These are phyloP conservation scores for Claviceps spartinae DNA, from an alignment of 2,329 filamentous ascomycete genomes.

Conservation along the genomic window DNA sequence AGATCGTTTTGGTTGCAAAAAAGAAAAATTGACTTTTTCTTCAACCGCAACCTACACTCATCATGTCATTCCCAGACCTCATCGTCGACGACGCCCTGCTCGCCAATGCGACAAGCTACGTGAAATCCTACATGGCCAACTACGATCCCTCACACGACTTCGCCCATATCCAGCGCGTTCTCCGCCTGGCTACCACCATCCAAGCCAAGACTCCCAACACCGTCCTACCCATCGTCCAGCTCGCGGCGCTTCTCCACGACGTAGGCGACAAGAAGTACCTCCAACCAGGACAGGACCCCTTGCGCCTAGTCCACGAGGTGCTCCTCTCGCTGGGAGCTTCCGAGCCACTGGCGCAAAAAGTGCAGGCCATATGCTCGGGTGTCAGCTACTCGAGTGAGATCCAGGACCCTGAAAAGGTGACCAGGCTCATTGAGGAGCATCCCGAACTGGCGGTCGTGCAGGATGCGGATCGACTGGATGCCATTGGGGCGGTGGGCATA, in stretches of 20 bases:
- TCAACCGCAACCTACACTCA: not conserved
- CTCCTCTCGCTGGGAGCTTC: conserved; percentile 44
- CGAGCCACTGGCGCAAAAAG: conserved; percentile 43
- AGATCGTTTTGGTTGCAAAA: no score
- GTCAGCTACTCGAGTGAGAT: conserved; percentile 70
- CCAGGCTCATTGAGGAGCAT: conserved; percentile 45
- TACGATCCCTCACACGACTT: conserved; percentile 86
- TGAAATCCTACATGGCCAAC: conserved; percentile 57
- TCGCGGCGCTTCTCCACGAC: conserved; percentile 72
- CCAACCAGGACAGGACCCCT: conserved; percentile 38
- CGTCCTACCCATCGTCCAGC: conserved; percentile 40
- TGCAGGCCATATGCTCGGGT: conserved; percentile 60
- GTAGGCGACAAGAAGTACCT: conserved; percentile 79
- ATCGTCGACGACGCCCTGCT: conserved; percentile 29
- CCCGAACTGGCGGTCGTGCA: conserved; percentile 64
- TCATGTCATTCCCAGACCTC: conserved; percentile 7
- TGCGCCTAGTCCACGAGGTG: conserved; percentile 40
- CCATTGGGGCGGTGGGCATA: conserved; percentile 76
- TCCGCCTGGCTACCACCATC: conserved; percentile 57
- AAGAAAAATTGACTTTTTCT: no score
- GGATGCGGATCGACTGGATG: conserved; percentile 86
- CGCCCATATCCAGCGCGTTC: conserved; percentile 67
- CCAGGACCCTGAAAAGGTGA: conserved; percentile 46
- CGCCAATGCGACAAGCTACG: conserved; percentile 46
- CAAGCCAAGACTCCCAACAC: conserved; percentile 33